Evolutionary conservation across 2,329 filamentous ascomycete species (phyloP).

Genomic region (Colletotrichum falcatum): DNA sequence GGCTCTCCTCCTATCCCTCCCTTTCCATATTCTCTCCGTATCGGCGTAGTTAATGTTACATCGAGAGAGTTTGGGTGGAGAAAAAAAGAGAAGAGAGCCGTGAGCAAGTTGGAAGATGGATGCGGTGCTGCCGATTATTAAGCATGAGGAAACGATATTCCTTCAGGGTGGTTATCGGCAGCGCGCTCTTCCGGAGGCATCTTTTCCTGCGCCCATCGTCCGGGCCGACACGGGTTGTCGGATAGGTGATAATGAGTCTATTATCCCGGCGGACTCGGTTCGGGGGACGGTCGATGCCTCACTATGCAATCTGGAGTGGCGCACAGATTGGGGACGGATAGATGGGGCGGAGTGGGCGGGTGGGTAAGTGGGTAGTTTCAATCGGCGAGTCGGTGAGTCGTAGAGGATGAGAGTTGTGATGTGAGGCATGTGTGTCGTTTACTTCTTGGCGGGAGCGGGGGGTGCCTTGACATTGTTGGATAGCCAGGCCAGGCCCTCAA

Average conservation of each 20-base stretch:
- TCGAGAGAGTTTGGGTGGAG: constrained; percentile 18
- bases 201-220: constrained; percentile 21
- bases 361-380: not conserved
- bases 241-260: too few species aligned
- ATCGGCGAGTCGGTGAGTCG: constrained; percentile 1
- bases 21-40: constrained; percentile 7
- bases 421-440: constrained; percentile 43
- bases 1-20: not conserved
- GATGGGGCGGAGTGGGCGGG: constrained; percentile 1
- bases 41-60: constrained; percentile 33
- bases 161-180: not conserved
- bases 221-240: not conserved
- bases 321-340: constrained; percentile 14
- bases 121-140: constrained; percentile 9
- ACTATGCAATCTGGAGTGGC: constrained; percentile 9
- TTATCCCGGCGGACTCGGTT: constrained; percentile 4
- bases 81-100: constrained; percentile 17
- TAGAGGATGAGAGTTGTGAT: constrained; percentile 14
- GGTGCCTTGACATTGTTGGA: constrained; percentile 85
- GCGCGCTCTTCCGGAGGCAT: constrained; percentile 15
- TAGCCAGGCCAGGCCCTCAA: constrained; percentile 85
- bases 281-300: constrained; percentile 17
- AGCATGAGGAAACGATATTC: not conserved
- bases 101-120: not conserved
- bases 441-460: constrained; percentile 67